Percentiles rank a stretch among this genome's conserved stretches.
Conservation (phyloP, 2,329 filamentous ascomycete species). For the Cytospora piceae region DNA sequence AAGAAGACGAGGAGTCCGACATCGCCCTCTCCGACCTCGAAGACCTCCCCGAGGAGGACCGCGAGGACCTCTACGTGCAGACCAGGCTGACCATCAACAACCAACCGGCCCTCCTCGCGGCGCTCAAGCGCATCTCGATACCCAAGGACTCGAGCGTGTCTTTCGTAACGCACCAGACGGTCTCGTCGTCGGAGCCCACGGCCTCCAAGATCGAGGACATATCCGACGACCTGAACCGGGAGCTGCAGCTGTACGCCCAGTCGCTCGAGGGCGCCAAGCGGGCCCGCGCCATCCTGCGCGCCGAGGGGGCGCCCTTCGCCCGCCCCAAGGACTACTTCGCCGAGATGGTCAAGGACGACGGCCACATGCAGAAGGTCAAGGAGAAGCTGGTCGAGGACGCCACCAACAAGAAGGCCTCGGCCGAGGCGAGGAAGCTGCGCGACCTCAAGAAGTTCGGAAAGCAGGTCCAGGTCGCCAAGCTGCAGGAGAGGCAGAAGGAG, state of each 20-base stretch:
- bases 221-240: conserved; percentile 88
- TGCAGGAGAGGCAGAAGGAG: conserved; percentile 90
- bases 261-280: conserved; percentile 76
- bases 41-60: conserved; percentile 70
- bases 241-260: conserved; percentile 92
- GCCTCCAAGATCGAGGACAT: conserved; percentile 73
- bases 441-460: conserved; percentile 99
- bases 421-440: conserved; percentile 87
- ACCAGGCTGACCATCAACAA: conserved; percentile 98
- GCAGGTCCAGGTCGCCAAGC: conserved; percentile 93
- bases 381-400: conserved; percentile 91
- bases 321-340: conserved; percentile 95
- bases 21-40: conserved; percentile 85
- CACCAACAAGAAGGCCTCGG: conserved; percentile 86
- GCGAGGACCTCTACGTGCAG: conserved; percentile 84
- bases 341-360: conserved; percentile 98
- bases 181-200: conserved; percentile 70
- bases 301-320: conserved; percentile 83
- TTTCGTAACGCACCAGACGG: conserved; percentile 82
- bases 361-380: conserved; percentile 97
- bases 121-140: conserved; percentile 78
- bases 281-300: conserved; percentile 74
- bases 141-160: conserved; percentile 68
- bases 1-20: conserved; percentile 75
- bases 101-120: conserved; percentile 78